These are phyloP conservation scores for Candida germanica DNA, from an alignment of 805 yeast genomes.

Conservation along the genomic window DNA sequence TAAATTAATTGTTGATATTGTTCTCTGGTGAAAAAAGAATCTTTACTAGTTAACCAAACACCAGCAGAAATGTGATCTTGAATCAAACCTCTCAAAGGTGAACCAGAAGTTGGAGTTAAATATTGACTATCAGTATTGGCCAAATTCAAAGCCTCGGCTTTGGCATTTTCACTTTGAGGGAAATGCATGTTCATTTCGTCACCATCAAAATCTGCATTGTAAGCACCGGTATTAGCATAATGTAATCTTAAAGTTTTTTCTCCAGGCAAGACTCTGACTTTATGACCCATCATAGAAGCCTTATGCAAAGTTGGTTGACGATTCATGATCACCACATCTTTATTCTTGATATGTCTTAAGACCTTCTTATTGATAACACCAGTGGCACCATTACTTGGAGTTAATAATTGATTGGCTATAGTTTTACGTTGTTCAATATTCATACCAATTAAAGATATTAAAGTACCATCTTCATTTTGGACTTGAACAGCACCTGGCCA, in stretches of 20 bases:
- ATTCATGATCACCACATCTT: conserved; percentile 96
- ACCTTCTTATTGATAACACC: conserved; percentile 83
- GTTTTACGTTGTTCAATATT: conserved; percentile 91
- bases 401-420: conserved; percentile 86
- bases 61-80: conserved; percentile 99
- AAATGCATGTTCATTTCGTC: conserved; percentile 99
- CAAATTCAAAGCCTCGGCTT: conserved; percentile 90
- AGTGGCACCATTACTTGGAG: conserved; percentile 68
- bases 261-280: conserved; percentile 93
- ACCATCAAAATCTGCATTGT: conserved; percentile 98
- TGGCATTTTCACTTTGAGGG: conserved; percentile 96
- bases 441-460: conserved; percentile 83
- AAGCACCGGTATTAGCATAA: conserved; percentile 98
- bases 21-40: conserved; percentile 85
- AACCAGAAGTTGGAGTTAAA: conserved; percentile 96
- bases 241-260: conserved; percentile 95
- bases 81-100: conserved; percentile 97
- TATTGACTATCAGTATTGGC: conserved; percentile 98
- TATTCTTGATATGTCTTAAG: conserved; percentile 87
- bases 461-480: conserved; percentile 90
- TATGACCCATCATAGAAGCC: conserved; percentile 99
- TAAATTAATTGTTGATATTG: conserved; percentile 90
- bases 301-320: conserved; percentile 99
- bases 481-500: conserved; percentile 99
- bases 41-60: conserved; percentile 95